phyloP scores from a whole-genome alignment of 75 land plant species.

The Ceratopteris richardii region DNA sequence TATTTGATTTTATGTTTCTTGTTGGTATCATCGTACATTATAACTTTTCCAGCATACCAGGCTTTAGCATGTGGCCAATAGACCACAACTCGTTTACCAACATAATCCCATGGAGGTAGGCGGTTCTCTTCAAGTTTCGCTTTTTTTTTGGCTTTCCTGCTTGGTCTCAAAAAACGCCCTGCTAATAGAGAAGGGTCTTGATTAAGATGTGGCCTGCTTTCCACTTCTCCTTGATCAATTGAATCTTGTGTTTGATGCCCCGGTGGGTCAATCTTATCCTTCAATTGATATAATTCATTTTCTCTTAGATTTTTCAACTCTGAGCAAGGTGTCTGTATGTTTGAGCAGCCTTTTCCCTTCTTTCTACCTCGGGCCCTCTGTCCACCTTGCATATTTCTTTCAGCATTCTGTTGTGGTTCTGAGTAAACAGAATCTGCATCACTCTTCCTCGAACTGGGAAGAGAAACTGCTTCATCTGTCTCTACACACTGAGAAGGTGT shows the following conservation, averaged over 20 bases:
- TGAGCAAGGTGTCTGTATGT: neutral
- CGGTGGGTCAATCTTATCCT: neutral
- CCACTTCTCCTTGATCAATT: neutral
- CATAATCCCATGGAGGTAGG: neutral
- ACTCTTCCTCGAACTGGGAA: no score
- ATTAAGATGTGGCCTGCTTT: neutral
- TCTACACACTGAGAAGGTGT: no score
- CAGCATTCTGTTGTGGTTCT: no score
- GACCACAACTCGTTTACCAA: constrained; percentile 6
- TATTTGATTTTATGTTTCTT: constrained; percentile 9
- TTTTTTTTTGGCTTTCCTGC: neutral
- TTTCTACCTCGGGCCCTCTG: no score
- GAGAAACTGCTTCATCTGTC: no score
- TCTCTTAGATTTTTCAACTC: neutral
- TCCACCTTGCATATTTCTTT: no score
- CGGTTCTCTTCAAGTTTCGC: neutral
- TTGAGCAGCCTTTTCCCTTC: no score
- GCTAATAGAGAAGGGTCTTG: neutral
- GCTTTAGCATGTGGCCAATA: constrained; percentile 13
- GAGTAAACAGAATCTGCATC: no score
- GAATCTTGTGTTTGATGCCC: neutral
- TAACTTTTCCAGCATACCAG: constrained; percentile 9
- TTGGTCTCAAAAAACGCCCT: neutral
- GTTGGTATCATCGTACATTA: neutral
- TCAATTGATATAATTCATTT: neutral